Evolutionary conservation across 495 filamentous ascomycete species (phyloP).

Genomic region (Tuber melanosporum): DNA sequence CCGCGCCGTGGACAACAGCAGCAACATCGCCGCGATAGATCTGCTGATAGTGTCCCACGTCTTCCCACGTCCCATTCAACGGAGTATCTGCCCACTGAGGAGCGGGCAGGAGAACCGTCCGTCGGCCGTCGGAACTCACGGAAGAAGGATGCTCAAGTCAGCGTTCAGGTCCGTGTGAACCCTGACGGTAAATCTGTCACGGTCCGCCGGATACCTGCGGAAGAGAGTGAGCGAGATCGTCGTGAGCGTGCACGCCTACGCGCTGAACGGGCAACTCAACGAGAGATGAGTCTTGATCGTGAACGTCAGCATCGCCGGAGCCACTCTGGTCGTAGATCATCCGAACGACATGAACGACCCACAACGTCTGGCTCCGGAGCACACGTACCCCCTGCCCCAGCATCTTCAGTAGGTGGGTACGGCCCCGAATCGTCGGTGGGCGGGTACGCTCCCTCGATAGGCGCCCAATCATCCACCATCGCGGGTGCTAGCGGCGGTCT

Average conservation of each 20-base stretch:
- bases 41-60: slow-evolving; percentile 26
- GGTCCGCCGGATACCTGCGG: slow-evolving; percentile 36
- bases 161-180: slow-evolving; percentile 40
- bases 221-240: slow-evolving; percentile 38
- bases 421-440: not conserved
- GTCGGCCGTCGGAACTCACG: slow-evolving; percentile 28
- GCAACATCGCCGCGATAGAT: slow-evolving; percentile 35
- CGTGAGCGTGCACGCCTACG: slow-evolving; percentile 33
- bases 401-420: slow-evolving; percentile 13
- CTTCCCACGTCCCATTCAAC: slow-evolving; percentile 34
- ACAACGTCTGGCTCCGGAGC: slow-evolving; percentile 13
- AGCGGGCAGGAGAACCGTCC: slow-evolving; percentile 28
- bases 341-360: slow-evolving; percentile 20
- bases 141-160: slow-evolving; percentile 36
- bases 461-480: slow-evolving; percentile 32
- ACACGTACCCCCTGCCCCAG: slow-evolving; percentile 7
- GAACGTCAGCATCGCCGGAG: slow-evolving; percentile 33
- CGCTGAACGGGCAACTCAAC: slow-evolving; percentile 31
- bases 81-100: slow-evolving; percentile 30
- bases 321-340: slow-evolving; percentile 16
- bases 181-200: slow-evolving; percentile 41
- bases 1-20: slow-evolving; percentile 19
- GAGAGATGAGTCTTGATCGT: slow-evolving; percentile 35
- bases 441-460: slow-evolving; percentile 8
- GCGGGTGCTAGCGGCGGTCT: slow-evolving; percentile 36